Evolutionary conservation across 495 filamentous ascomycete species (phyloP), one percentile per base, ranked within the genome.

Genomic region (Pseudoneurospora amorphoporcata): DNA sequence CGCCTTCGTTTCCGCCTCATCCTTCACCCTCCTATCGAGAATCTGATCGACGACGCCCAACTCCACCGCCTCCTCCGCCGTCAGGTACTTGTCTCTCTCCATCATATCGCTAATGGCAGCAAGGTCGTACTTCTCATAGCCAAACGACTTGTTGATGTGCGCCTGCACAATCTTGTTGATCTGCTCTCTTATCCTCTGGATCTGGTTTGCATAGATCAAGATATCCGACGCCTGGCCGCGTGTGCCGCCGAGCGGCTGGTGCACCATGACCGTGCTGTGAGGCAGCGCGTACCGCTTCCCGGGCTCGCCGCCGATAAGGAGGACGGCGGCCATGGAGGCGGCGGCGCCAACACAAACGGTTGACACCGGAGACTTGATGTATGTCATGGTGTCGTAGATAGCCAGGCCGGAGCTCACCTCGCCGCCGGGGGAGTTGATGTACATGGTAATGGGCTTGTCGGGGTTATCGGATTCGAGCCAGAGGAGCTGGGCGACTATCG

Each of bases 321-420:
- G 86, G 29, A 98, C 86, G 3, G 91, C 93, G 69, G 95, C 95
- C 95, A 99, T 99, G 23, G 90, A 93, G 4, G 95, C 95, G 0
- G 95, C 95, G 80, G 96, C 94, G 6, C 95, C 95, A 32, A 98
- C 87, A 80, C 96, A 98, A 74, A 98, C 97, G 3, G 95, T 99
- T 53, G 90, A 91, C 5, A 98, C 93, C 10, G 95, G 93, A 5
- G 92, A 92, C 73, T 89, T 89, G 82, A 99, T 98, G 83, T 98
- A 99, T 73, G 90, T 90, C 95, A 99, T 99, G 69, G 96, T 98
- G 81, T 99, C 95, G 85, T 99, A 99, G 79, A 99, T 98, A 68
- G 95, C 94, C 39, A 99, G 87, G 7, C 95, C 92, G 0, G 93
- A 94, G 70, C 95, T 98, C 45, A 99, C 95, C n/a, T 91, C 93